Conservation (phyloP, 1,284 basidiomycete genomes). For the Phellopilus nigrolimitatus region DNA sequence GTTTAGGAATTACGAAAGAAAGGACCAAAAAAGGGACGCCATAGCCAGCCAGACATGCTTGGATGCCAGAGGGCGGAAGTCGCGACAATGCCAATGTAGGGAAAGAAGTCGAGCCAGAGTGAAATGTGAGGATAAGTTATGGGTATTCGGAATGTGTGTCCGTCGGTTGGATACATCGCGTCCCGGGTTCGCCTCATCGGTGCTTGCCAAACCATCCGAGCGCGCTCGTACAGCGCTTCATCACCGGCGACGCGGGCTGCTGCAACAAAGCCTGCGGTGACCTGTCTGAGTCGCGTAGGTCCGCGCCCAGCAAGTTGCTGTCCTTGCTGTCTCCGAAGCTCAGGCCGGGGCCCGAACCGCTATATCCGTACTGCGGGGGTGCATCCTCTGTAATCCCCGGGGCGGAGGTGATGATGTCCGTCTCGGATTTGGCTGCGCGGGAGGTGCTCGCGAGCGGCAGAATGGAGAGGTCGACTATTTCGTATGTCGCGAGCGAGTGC, state of each 20-base stretch:
- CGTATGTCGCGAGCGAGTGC: conserved; percentile 42
- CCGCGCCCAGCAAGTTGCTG: background rate
- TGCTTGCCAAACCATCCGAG: conserved; percentile 9
- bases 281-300: conserved; percentile 1
- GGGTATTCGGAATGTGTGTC: background rate
- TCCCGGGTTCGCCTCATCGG: background rate
- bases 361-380: background rate
- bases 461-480: conserved; percentile 48
- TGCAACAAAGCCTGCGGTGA: background rate
- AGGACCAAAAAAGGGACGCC: too few relatives aligned
- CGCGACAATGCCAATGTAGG: too few relatives aligned
- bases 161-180: background rate
- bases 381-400: conserved; percentile 8
- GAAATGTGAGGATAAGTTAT: too few relatives aligned
- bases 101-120: too few relatives aligned
- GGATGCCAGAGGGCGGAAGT: too few relatives aligned
- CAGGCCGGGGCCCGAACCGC: background rate
- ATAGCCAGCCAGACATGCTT: too few relatives aligned
- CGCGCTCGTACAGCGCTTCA: conserved; percentile 8
- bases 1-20: too few relatives aligned
- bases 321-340: background rate
- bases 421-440: conserved; percentile 11
- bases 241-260: conserved; percentile 17
- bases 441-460: conserved; percentile 15
- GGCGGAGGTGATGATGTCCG: conserved; percentile 5